Percentiles rank a stretch among this genome's conserved stretches.
Evolutionary conservation across 2,329 filamentous ascomycete species (phyloP).

Genomic region (Fusarium nurragi): DNA sequence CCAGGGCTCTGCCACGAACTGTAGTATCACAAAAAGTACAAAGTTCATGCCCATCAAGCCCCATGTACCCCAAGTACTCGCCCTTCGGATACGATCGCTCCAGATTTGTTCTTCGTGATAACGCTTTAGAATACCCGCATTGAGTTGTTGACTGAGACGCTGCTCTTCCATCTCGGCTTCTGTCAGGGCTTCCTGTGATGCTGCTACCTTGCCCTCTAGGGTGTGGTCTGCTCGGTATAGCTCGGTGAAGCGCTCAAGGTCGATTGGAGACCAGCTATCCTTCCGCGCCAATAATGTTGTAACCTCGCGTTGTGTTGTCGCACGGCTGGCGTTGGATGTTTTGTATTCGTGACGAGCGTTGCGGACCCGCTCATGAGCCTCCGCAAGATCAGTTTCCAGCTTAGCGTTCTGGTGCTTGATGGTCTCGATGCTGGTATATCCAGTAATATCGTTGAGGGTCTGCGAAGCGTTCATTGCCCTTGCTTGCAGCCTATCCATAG

Average conservation of each 20-base stretch:
- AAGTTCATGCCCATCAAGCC: constrained; percentile 98
- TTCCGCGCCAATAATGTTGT: constrained; percentile 94
- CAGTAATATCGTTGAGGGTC: constrained; percentile 91
- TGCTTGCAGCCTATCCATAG: constrained; percentile 91
- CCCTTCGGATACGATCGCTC: constrained; percentile 95
- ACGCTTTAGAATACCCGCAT: constrained; percentile 83
- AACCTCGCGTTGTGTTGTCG: constrained; percentile 93
- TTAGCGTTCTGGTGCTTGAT: constrained; percentile 81
- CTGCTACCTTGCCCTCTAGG: constrained; percentile 84
- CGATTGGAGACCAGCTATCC: constrained; percentile 85
- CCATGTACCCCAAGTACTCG: constrained; percentile 98
- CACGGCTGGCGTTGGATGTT: constrained; percentile 81
- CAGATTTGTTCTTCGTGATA: constrained; percentile 99
- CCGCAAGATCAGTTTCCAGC: constrained; percentile 68
- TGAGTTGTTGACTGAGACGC: constrained; percentile 77
- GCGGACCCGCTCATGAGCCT: constrained; percentile 73
- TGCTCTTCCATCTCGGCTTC: constrained; percentile 83
- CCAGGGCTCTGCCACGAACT: constrained; percentile 95
- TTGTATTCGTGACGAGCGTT: constrained; percentile 80
- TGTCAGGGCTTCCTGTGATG: constrained; percentile 76
- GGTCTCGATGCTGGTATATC: constrained; percentile 89
- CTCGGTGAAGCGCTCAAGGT: constrained; percentile 93
- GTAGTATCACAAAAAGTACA: constrained; percentile 83
- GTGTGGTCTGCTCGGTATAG: constrained; percentile 93
- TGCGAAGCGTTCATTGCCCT: constrained; percentile 87